Conservation (phyloP, 257 asterid genomes). For the Gentiana dahurica region DNA sequence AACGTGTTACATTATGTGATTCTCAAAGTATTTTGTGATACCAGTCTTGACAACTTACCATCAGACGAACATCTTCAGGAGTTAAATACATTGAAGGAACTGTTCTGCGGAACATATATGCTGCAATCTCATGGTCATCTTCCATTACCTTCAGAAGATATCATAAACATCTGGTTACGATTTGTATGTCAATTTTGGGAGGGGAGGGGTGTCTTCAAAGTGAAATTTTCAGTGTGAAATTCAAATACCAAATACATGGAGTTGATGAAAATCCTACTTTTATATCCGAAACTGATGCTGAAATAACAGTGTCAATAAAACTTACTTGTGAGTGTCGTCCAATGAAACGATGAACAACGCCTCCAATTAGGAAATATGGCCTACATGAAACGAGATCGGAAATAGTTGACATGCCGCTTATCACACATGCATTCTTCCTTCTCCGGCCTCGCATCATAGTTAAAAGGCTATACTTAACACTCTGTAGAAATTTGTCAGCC, state of each 20-base stretch:
- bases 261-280: conserved; percentile 6
- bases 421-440: conserved; percentile 62
- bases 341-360: conserved; percentile 92
- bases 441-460: conserved; percentile 69
- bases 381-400: conserved; percentile 74
- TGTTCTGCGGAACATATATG: conserved; percentile 98
- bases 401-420: conserved; percentile 60
- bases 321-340: conserved; percentile 97
- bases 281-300: neutral
- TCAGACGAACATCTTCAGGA: conserved; percentile 84
- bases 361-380: conserved; percentile 94
- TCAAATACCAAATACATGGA: too few relatives aligned
- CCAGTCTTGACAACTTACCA: conserved; percentile 44
- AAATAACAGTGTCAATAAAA: neutral
- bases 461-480: conserved; percentile 72
- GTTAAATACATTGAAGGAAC: conserved; percentile 85
- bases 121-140: conserved; percentile 94
- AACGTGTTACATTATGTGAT: too few relatives aligned
- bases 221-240: too few relatives aligned
- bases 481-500: conserved; percentile 84
- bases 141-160: conserved; percentile 76
- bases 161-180: conserved; percentile 9
- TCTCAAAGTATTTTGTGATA: too few relatives aligned
- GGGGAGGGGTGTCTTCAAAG: too few relatives aligned
- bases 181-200: conserved; percentile 5